Evolutionary conservation across 257 asterid species (phyloP).

Genomic region (Thymus mandschuricus): DNA sequence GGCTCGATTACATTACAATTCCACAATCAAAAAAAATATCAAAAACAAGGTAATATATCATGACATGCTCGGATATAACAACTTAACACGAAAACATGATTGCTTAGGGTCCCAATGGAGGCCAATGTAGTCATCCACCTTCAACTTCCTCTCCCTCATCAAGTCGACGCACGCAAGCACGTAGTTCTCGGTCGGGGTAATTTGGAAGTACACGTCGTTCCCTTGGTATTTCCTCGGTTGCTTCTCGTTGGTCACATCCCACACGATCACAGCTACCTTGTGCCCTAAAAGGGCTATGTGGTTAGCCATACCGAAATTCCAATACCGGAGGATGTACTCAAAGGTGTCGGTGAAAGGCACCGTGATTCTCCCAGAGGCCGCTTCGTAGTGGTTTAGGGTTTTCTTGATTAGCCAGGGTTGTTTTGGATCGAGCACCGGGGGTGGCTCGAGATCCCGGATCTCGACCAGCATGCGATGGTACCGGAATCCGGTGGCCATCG

Average conservation of each 20-base stretch:
- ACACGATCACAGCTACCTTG: slow-evolving; percentile 38
- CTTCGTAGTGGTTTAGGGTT: slow-evolving; percentile 39
- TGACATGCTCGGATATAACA: slow-evolving; percentile 18
- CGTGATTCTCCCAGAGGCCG: slow-evolving; percentile 33
- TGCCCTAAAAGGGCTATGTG: slow-evolving; percentile 41
- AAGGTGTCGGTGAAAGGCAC: slow-evolving; percentile 45
- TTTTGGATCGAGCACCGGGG: slow-evolving; percentile 34
- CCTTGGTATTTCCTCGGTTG: slow-evolving; percentile 39
- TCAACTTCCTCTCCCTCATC: slow-evolving; percentile 41
- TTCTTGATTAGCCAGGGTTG: slow-evolving; percentile 64
- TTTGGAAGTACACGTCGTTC: slow-evolving; percentile 37
- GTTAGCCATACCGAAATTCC: slow-evolving; percentile 49
- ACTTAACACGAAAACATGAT: slow-evolving; percentile 36
- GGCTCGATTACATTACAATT: background rate
- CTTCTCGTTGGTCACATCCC: slow-evolving; percentile 54
- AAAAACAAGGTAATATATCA: background rate
- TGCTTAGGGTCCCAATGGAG: slow-evolving; percentile 48
- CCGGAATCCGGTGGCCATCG: slow-evolving; percentile 1
- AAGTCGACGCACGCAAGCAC: slow-evolving; percentile 43
- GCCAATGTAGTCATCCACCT: slow-evolving; percentile 47
- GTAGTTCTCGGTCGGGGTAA: slow-evolving; percentile 36
- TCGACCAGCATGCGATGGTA: slow-evolving; percentile 45
- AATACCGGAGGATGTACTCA: slow-evolving; percentile 50
- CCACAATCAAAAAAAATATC: background rate
- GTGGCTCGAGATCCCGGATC: slow-evolving; percentile 42